Evolutionary conservation across 1,284 basidiomycete species (phyloP), one percentile per base, ranked within the genome.

Genomic region (Moniliella sp.): DNA sequence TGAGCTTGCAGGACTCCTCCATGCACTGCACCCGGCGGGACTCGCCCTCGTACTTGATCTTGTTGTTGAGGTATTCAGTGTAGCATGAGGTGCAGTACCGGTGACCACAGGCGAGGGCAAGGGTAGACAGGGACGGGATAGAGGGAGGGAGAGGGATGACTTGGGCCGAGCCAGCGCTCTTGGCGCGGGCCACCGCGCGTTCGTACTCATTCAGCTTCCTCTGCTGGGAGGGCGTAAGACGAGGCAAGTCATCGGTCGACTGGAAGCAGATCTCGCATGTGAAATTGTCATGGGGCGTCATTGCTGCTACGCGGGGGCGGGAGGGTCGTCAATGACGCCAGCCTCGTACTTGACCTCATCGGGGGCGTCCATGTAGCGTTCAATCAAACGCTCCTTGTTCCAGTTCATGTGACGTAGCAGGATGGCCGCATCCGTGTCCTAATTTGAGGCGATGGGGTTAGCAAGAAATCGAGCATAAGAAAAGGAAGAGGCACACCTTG

Each of bases 11-110:
- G 27, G 73, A 74, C 51, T 78, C 76, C 23, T 76, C 78, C 88
- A 99, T 93, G 66, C 88, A 99, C 40, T 78, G 73, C 42, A 94
- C 74, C 14, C 65, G 55, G 25, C 69, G 66, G 43, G 76, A 74
- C 60, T 97, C 88, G 34, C 78, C 81, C 57, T 97, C 88, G 3
- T 76, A 76, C 41, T 71, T 73, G 53, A 97, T 73, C 67, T 97
- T 97, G 47, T 76, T 74, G 26, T 67, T 67, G 32, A 79, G 61
- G 61, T 94, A 94, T 28, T 76, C 74, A 30, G 65, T 65, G 78
- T 88, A 99, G 64, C 88, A 97, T 11, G 68, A 72, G 31, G 34
- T 46, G 35, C 56, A 59, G 38, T 43, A 59, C 9, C 54, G 46
- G 23, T 59, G 56, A 9, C 48, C 51, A 26, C 56, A 59, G 15